Percentiles rank a stretch among this genome's conserved stretches.
These are phyloP conservation scores for Pelagophyceae sp. DNA, from an alignment of 352 stramenopile genomes.

Conservation along the genomic window DNA sequence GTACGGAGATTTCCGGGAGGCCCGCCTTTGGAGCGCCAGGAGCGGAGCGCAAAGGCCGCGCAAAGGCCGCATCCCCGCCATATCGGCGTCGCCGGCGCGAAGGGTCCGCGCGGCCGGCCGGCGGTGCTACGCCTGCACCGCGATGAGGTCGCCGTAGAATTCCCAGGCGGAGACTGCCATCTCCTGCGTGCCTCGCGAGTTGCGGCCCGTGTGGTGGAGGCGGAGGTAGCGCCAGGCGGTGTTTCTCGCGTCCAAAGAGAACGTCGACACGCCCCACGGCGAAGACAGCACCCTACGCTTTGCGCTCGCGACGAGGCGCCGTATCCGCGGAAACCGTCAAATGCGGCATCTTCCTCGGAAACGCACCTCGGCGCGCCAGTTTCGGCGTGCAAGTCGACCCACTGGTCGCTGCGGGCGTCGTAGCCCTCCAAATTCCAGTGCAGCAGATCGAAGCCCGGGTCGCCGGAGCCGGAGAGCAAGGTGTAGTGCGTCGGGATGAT, in stretches of 20 bases:
- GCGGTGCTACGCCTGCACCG: no score
- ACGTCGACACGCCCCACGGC: conserved; percentile 2
- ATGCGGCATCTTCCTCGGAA: no score
- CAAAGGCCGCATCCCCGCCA: no score
- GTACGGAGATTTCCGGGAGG: no score
- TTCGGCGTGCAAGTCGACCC: conserved; percentile 1
- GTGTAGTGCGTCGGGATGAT: conserved; percentile 19
- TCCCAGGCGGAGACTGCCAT: conserved; percentile 14
- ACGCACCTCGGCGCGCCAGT: neutral
- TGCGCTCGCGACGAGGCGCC: no score
- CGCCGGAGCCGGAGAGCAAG: neutral
- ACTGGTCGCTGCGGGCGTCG: neutral
- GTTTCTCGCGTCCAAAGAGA: neutral
- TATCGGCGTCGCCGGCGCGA: no score
- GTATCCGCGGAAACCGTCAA: no score
- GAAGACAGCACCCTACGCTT: no score
- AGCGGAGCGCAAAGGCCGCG: no score
- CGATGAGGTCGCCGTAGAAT: conserved; percentile 9
- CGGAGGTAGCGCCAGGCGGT: conserved; percentile 7
- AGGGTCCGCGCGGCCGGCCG: no score
- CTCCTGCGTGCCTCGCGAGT: neutral
- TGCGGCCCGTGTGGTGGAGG: neutral
- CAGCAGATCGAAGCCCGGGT: conserved; percentile 5
- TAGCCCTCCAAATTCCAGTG: conserved; percentile 11
- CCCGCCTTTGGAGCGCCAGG: no score